Conservation (phyloP, 805 yeast species). For the Citeromyces matritensis region DNA sequence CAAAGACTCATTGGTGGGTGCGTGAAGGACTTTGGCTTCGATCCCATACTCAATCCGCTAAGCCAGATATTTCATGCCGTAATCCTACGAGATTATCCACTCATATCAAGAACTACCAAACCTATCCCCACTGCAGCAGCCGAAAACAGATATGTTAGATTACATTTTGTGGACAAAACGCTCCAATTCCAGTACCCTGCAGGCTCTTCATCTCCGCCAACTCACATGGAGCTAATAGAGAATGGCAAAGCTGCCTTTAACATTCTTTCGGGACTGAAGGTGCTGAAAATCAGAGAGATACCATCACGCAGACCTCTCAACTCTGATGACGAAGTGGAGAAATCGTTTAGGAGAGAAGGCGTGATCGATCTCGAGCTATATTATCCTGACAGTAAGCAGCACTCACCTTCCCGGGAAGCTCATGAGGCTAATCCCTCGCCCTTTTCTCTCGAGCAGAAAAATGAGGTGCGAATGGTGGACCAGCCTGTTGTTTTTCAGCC, state of each 20-base stretch:
- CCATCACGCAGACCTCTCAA: conserved; percentile 14
- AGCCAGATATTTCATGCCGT: conserved; percentile 54
- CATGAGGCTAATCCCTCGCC: too few relatives aligned
- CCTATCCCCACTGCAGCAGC: conserved; percentile 10
- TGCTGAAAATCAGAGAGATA: conserved; percentile 17
- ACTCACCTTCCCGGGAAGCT: too few relatives aligned
- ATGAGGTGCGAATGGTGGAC: conserved; percentile 6
- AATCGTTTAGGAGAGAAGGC: conserved; percentile 16
- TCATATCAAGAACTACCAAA: conserved; percentile 23
- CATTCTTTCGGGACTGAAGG: conserved; percentile 19
- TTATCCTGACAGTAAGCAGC: conserved; percentile 1
- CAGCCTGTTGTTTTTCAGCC: too few relatives aligned
- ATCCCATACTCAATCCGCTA: conserved; percentile 44
- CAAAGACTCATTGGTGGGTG: conserved; percentile 53
- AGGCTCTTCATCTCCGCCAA: conserved; percentile 64
- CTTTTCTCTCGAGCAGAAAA: background rate
- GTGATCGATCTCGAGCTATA: conserved; percentile 2
- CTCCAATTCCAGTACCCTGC: conserved; percentile 56
- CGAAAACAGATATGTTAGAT: conserved; percentile 18
- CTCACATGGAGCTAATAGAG: conserved; percentile 59
- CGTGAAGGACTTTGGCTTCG: conserved; percentile 71
- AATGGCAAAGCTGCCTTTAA: conserved; percentile 65
- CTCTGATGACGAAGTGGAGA: conserved; percentile 30
- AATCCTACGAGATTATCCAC: conserved; percentile 49
- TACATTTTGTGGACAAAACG: conserved; percentile 35